Evolutionary conservation across 23 red algal genomes (phyloP).

Genomic region (Gracilaria vermiculophylla): DNA sequence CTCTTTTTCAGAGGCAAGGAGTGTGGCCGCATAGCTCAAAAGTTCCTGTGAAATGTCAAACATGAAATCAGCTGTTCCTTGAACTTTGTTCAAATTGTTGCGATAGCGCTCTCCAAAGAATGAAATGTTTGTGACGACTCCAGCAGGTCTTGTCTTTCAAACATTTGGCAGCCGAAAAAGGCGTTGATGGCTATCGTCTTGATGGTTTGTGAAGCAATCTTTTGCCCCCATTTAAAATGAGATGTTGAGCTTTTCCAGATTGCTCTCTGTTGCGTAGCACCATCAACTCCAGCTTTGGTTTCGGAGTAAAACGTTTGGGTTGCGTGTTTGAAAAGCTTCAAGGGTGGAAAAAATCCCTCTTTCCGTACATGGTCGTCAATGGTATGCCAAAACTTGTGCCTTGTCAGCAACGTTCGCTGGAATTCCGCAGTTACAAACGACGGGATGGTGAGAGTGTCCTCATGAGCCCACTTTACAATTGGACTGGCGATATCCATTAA

Average conservation of each 20-base stretch:
- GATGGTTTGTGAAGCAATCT: background rate
- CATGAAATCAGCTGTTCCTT: slow-evolving; percentile 22
- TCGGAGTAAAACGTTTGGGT: slow-evolving; percentile 24
- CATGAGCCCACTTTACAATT: slow-evolving; percentile 19
- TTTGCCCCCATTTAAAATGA: slow-evolving; percentile 32
- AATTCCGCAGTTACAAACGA: background rate
- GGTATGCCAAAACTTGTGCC: slow-evolving; percentile 16
- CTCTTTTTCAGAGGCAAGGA: background rate
- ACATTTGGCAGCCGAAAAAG: background rate
- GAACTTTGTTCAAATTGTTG: slow-evolving; percentile 11
- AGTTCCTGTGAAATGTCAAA: slow-evolving; percentile 22
- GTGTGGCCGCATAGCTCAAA: background rate
- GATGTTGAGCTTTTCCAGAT: background rate
- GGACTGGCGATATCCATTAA: background rate
- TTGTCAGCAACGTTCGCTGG: background rate
- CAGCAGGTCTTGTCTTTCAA: slow-evolving; percentile 16
- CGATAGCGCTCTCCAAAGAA: slow-evolving; percentile 8
- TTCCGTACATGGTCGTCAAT: slow-evolving; percentile 1
- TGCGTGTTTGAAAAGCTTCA: slow-evolving; percentile 45
- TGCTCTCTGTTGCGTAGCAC: slow-evolving; percentile 7
- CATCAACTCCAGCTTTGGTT: slow-evolving; percentile 34
- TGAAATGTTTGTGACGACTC: slow-evolving; percentile 2
- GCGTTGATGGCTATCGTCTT: slow-evolving; percentile 15
- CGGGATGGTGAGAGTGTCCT: background rate
- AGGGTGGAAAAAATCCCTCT: background rate